Evolutionary conservation across 306 rosid species (phyloP).

Genomic region (Rosa multiflora): DNA sequence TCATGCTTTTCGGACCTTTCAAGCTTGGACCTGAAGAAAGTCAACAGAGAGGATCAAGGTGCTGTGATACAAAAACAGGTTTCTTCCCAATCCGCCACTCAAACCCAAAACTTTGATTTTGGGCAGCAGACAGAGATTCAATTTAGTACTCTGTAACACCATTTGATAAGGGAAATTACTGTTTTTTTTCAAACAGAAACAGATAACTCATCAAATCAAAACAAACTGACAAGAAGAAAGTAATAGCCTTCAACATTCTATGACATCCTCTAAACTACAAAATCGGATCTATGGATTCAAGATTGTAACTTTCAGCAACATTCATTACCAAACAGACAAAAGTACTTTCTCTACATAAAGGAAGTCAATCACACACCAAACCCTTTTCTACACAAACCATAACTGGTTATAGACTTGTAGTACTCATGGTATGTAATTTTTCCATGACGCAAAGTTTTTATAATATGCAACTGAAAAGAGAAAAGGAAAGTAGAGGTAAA

Average conservation of each 20-base stretch:
- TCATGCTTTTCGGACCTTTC: background rate
- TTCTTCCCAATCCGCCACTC: background rate
- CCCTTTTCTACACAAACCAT: background rate
- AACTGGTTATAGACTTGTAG: background rate
- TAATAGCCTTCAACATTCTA: slow-evolving; percentile 11
- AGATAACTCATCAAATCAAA: background rate
- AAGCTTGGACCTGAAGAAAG: slow-evolving; percentile 14
- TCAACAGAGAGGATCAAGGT: background rate
- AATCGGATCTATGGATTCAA: slow-evolving; percentile 5
- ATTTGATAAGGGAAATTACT: background rate
- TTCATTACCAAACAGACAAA: background rate
- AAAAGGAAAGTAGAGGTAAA: background rate
- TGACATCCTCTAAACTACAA: slow-evolving; percentile 6
- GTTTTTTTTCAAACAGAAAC: background rate
- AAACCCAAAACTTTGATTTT: background rate
- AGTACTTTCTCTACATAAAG: background rate
- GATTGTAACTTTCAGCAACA: background rate
- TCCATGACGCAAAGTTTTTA: background rate
- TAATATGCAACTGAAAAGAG: background rate
- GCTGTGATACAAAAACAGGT: background rate
- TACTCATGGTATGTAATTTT: background rate
- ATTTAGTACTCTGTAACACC: background rate
- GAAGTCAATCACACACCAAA: background rate
- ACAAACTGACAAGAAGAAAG: background rate
- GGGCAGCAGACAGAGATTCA: background rate